phyloP scores from a whole-genome alignment of 805 yeast species.

The Metschnikowia anglica region DNA sequence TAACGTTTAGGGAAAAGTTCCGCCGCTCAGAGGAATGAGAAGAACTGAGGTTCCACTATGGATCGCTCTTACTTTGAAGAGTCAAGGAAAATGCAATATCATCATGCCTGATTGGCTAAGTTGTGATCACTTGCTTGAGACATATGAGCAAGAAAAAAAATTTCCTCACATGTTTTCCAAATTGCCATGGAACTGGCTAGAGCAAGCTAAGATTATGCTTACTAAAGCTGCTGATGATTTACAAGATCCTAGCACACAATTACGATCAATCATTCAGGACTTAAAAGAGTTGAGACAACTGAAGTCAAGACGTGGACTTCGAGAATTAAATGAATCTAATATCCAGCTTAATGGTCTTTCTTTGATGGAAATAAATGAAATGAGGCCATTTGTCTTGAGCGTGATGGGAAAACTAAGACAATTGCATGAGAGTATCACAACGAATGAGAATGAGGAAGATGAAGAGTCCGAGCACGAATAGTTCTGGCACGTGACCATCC shows the following conservation, averaged over 20 bases:
- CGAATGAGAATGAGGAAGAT: slow-evolving; percentile 17
- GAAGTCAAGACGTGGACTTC: slow-evolving; percentile 78
- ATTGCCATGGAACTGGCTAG: slow-evolving; percentile 89
- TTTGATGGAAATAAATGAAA: slow-evolving; percentile 80
- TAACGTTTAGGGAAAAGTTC: slow-evolving; percentile 46
- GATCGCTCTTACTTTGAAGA: slow-evolving; percentile 80
- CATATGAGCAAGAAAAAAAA: slow-evolving; percentile 65
- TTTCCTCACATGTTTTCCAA: slow-evolving; percentile 59
- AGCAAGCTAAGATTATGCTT: slow-evolving; percentile 67
- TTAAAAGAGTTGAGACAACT: slow-evolving; percentile 77
- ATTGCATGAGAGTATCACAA: slow-evolving; percentile 41
- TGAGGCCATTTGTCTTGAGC: slow-evolving; percentile 75
- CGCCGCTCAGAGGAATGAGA: slow-evolving; percentile 64
- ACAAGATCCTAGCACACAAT: slow-evolving; percentile 64
- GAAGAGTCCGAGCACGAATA: slow-evolving; percentile 15
- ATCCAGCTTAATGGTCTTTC: slow-evolving; percentile 81
- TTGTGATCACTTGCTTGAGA: slow-evolving; percentile 48
- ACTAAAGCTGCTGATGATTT: slow-evolving; percentile 77
- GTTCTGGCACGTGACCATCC: slow-evolving; percentile 15
- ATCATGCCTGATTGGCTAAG: slow-evolving; percentile 86
- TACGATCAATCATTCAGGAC: slow-evolving; percentile 75
- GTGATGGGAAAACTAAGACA: slow-evolving; percentile 78
- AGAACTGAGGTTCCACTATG: slow-evolving; percentile 76
- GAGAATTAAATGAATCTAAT: slow-evolving; percentile 76
- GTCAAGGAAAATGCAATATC: slow-evolving; percentile 82